Evolutionary conservation across 192 early-diverging fungal species (phyloP).

Genomic region (Phycomyces nitens): DNA sequence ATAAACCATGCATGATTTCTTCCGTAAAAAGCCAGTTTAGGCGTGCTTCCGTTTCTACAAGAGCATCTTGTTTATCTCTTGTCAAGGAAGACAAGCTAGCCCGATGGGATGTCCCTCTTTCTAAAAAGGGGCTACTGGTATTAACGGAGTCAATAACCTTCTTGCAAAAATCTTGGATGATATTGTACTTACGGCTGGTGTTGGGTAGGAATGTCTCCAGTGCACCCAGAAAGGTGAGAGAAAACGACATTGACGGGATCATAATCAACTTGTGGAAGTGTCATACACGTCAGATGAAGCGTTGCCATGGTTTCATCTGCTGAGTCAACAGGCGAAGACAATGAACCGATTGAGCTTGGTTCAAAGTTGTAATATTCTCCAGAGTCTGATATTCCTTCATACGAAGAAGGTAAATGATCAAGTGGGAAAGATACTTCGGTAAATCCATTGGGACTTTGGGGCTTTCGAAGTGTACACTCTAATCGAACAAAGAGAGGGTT

Average conservation of each 20-base stretch:
- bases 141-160: not conserved
- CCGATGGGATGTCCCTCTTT: constrained; percentile 32
- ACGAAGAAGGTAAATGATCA: constrained; percentile 59
- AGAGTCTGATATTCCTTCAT: constrained; percentile 41
- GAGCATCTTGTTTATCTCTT: constrained; percentile 52
- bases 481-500: constrained; percentile 67
- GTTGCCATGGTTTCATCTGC: constrained; percentile 65
- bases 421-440: constrained; percentile 51
- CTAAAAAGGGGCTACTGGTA: constrained; percentile 26
- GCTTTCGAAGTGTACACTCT: constrained; percentile 65
- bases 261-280: constrained; percentile 51
- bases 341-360: constrained; percentile 58
- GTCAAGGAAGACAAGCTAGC: constrained; percentile 31
- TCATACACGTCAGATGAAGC: constrained; percentile 62
- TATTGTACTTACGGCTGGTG: constrained; percentile 9
- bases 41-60: constrained; percentile 52
- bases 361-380: constrained; percentile 47
- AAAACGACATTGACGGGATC: constrained; percentile 18
- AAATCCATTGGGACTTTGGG: constrained; percentile 28
- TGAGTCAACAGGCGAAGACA: constrained; percentile 59
- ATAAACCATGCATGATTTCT: constrained; percentile 69
- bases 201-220: constrained; percentile 10
- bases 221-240: constrained; percentile 8
- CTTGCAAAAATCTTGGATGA: not conserved
- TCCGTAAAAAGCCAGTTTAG: constrained; percentile 66